Base-by-base conservation (phyloP, 2,329 filamentous ascomycete genomes). In the Trichoderma sp. region DNA sequence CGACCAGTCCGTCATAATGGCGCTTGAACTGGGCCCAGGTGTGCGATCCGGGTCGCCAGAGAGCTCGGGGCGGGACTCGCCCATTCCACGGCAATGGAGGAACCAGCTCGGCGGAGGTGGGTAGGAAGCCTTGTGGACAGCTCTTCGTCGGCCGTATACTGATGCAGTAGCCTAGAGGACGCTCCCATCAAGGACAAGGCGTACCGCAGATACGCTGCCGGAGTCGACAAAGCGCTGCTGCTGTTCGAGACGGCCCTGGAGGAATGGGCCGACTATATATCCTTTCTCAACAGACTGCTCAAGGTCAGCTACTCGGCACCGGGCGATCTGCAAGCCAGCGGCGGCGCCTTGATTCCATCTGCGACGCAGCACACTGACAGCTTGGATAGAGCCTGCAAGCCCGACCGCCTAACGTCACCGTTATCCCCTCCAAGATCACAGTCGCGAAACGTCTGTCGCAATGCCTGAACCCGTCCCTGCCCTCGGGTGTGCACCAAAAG, bases 201-300 rank as follows among this genome's bases (percentile, higher is more conserved):
- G 61, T 94, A 92, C 75, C 92, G 93, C 70, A 90, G 93, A 76
- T 99, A 98, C 86, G 92, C 93, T 51, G 87, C 89, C 56, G 90
- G 88, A 66, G 89, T 99, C 69, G 94, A 98, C 74, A 88, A 93
- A 76, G 91, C 93, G 41, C 84, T 99, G 68, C 86, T 90, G 52
- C 83, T 97, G 41, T 99, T 97, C 80, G 95, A 99, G 75, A 93
- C 92, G 17, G 88, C 92, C 34, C 83, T 97, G 71, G 93, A 98
- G 78, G 95, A 99, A 87, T 99, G 95, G 95, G 95, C 96, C 56
- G 95, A 99, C 79, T 99, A 99, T 75, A 99, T 99, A 73, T 97
- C 94, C 19, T 99, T 98, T 76, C 81, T 99, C 64, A 96, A 91
- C 74, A 88, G 92, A 68, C 83, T 99, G 56, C 82, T 97, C 68